Evolutionary conservation across 1,139 yeast species (phyloP), one percentile per base, ranked within the genome.

Genomic region (Lizanozyma gosingica): DNA sequence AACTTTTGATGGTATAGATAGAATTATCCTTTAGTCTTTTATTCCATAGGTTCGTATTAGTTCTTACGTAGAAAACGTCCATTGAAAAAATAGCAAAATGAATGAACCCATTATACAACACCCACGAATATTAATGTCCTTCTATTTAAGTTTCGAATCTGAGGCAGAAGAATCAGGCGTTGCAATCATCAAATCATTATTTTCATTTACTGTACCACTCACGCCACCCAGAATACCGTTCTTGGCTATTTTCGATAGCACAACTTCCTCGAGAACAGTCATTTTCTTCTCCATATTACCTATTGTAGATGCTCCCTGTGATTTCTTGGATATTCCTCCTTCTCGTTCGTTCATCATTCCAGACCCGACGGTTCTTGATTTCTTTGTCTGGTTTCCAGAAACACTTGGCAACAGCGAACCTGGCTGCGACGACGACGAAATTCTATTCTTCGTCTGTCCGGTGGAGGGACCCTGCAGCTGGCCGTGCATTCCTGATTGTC

Each of bases 151-250:
- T 11, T 22, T 22, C 11, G 29, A 6, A 22, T 22, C 29, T 6
- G 29, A 22, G n/a, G 38, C 38, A 8, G 38, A 36, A 18, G 38
- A 36, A 18, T 22, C 32, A 9, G 38, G 38, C 9, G 38, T 36
- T 18, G 38, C 34, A 32, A 36, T 36, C 33, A 36, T 18, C 17
- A 17, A 18, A 4, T 36, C 38, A 22, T 36, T 22, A 22, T 22
- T 22, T 6, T 6, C 11, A 11, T 22, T 11, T 6, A 11, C 6
- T 22, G 29, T 6, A 6, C 9, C 29, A 6, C 9, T 11, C 6
- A 6, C 11, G 6, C 9, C 29, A 6, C 9, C 29, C 11, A 6
- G 29, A 22, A 6, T 22, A 6, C 29, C 9, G 11, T 6, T 22
- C 29, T 22, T 22, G 6, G 29, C 29, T 6, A 22, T 22, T 22